These are phyloP conservation scores for Emydomyces testavorans DNA, from an alignment of 2,329 filamentous ascomycete species.

Conservation along the genomic window DNA sequence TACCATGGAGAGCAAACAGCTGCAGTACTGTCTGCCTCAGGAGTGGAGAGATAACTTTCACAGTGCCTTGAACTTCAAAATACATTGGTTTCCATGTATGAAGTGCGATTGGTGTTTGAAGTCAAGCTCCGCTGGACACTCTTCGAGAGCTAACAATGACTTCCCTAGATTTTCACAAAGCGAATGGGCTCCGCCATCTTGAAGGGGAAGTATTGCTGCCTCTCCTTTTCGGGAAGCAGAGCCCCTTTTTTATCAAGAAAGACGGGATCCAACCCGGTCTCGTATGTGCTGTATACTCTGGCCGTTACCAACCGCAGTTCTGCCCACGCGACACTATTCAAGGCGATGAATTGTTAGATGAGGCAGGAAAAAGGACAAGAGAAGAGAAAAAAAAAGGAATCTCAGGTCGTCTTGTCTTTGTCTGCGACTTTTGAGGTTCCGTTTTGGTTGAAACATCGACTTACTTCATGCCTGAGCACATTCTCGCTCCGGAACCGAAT, in stretches of 20 bases:
- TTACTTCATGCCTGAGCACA: slow-evolving; percentile 22
- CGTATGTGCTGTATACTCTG: slow-evolving; percentile 15
- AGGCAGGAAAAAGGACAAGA: neutral
- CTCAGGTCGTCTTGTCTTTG: neutral
- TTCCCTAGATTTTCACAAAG: slow-evolving; percentile 4
- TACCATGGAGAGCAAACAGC: neutral
- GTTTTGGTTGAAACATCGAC: neutral
- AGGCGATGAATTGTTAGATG: too few relatives aligned
- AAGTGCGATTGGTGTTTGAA: too few relatives aligned
- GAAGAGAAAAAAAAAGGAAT: neutral
- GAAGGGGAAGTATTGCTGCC: slow-evolving; percentile 14
- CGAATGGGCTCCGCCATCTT: slow-evolving; percentile 13
- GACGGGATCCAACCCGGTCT: slow-evolving; percentile 10
- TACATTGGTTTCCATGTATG: neutral
- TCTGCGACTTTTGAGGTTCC: neutral
- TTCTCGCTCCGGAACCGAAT: slow-evolving; percentile 45
- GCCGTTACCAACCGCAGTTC: slow-evolving; percentile 14
- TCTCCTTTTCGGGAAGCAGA: slow-evolving; percentile 10
- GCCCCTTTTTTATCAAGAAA: slow-evolving; percentile 9
- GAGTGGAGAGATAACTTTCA: neutral
- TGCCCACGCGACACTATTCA: slow-evolving; percentile 16
- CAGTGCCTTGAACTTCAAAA: neutral
- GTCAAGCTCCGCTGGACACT: too few relatives aligned
- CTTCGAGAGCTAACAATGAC: too few relatives aligned
- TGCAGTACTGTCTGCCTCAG: neutral